Base-by-base conservation (phyloP, 2,329 filamentous ascomycete genomes). In the Aspergillus transmontanensis region DNA sequence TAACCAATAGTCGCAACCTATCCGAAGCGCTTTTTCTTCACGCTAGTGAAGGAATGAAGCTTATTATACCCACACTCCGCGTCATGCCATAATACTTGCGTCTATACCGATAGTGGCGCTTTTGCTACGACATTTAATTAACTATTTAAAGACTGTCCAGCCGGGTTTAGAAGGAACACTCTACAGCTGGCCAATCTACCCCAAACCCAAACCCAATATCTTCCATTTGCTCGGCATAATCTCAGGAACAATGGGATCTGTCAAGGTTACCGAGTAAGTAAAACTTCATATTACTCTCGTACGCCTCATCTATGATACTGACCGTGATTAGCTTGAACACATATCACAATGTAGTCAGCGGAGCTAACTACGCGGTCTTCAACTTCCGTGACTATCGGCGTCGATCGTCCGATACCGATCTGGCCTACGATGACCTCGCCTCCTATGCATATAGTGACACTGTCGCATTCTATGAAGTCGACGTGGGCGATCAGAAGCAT, bases 371-470 rank as follows among this genome's bases (percentile, higher is more conserved):
- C 23, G 51, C 51, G 5, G 51, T 55, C 6, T 55, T 55, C 34
- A 55, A 55, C 4, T 55, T 55, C 51, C 51, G 51, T 16, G 51
- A 55, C 26, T 55, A 2, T 4, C 30, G 23, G 9, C 6, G 51
- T 39, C 51, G 51, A 1, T 12, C 9, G 11, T 55, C 51, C 3
- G 51, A 55, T 16, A 55, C 23, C 14, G 51, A 55, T 39, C 3
- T 23, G 1, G 51, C 51, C n/a, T 55, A 55, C 3, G 51, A 55
- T 23, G 51, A 55, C 14, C 6, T 55, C 14, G 51, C 51, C 12
- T 55, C 51, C n/a, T 55, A 55, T 11, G 51, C 51, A 7, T 55
- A 39, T 11, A 55, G 32, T 26, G 51, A 55, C n/a, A 55, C 51
- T 0, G 51, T 55, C 19, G 51, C 51, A 19, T 55, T 55, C n/a